Evolutionary conservation across 75 land plant genomes (phyloP).

Genomic region (Picea sitchensis): DNA sequence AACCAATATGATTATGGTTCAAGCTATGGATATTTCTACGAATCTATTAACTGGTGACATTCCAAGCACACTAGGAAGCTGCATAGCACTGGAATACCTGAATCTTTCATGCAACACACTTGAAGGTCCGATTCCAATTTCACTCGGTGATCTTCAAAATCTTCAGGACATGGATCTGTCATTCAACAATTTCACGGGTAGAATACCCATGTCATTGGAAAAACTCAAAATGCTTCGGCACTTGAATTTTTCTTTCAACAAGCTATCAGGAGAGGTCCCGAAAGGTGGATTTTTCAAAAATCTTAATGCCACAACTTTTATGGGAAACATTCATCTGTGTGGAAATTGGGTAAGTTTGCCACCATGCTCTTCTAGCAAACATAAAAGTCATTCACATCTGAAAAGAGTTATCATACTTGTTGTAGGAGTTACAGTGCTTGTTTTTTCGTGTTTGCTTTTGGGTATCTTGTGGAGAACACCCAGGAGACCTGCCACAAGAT

Average conservation of each 20-base stretch:
- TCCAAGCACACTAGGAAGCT: conserved; percentile 1
- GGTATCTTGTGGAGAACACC: not conserved
- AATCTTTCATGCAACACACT: conserved; percentile 12
- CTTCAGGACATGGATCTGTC: conserved; percentile 21
- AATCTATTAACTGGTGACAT: conserved; percentile 20
- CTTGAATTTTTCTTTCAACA: not conserved
- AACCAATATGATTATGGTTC: conserved; percentile 14
- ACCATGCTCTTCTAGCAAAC: not conserved
- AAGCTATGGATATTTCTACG: conserved; percentile 21
- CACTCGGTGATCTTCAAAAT: not conserved
- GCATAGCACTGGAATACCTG: conserved; percentile 16
- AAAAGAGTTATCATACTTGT: not conserved
- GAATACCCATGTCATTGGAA: not conserved
- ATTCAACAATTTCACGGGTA: conserved; percentile 11
- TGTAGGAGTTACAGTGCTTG: not conserved
- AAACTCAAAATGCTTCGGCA: not conserved
- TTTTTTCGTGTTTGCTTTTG: not conserved
- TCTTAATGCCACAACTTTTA: not conserved
- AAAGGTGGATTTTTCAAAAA: not conserved
- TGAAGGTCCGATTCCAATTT: conserved; percentile 19
- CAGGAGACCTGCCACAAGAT: too few species aligned
- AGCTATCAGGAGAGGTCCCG: not conserved
- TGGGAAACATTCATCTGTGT: not conserved
- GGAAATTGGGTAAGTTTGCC: not conserved
- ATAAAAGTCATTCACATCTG: not conserved